Evolutionary conservation across 176 grass and related monocot species (phyloP).

Genomic region (Thinopyrum elongatum): DNA sequence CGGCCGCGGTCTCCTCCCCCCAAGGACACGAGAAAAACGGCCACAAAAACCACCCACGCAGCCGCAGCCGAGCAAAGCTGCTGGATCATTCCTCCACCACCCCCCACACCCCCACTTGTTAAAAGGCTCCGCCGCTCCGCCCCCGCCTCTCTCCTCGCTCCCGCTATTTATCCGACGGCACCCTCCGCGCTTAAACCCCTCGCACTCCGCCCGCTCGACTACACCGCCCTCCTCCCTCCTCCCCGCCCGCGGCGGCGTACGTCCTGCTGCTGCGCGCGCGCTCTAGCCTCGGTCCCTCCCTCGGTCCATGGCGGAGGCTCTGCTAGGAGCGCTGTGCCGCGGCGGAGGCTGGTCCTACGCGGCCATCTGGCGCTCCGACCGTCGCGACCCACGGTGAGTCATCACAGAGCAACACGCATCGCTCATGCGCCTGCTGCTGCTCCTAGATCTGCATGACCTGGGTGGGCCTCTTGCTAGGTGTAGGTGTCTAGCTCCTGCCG

Average conservation of each 20-base stretch:
- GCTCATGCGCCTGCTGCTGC: not conserved
- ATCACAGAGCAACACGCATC: not conserved
- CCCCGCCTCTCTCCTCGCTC: not conserved
- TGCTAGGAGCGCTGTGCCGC: constrained; percentile 69
- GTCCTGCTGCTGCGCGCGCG: not conserved
- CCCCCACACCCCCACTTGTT: not conserved
- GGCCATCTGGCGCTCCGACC: constrained; percentile 76
- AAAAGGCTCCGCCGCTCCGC: not conserved
- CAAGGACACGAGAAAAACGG: constrained; percentile 1
- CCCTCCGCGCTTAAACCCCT: constrained; percentile 27
- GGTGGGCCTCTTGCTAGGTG: not conserved
- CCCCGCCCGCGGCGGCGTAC: not conserved
- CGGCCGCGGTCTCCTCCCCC: constrained; percentile 4
- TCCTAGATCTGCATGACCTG: not conserved
- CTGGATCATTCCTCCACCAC: not conserved
- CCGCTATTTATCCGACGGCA: constrained; percentile 28
- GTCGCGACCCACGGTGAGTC: constrained; percentile 63
- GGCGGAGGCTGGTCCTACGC: constrained; percentile 87
- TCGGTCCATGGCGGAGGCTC: constrained; percentile 43
- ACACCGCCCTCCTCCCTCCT: not conserved
- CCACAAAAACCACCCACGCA: not conserved
- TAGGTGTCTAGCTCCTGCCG: not conserved
- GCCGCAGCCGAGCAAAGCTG: not conserved
- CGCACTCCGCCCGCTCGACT: not conserved
- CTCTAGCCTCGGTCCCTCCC: not conserved